Evolutionary conservation across 2,329 filamentous ascomycete genomes (phyloP).

Genomic region (Dactylellina parvicollis): DNA sequence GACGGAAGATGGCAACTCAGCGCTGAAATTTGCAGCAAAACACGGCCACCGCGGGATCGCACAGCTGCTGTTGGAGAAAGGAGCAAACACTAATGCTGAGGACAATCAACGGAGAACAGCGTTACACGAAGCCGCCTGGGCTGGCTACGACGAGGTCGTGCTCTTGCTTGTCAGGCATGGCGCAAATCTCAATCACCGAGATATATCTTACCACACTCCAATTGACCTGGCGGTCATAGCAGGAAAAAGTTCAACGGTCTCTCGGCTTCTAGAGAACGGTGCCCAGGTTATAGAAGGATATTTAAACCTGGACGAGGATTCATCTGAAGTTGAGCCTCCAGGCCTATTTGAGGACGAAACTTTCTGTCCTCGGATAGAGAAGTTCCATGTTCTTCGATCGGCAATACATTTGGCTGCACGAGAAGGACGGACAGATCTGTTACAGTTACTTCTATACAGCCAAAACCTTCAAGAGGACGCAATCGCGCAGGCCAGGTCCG

Average conservation of each 20-base stretch:
- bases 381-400: not conserved
- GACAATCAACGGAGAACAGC: not conserved
- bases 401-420: not conserved
- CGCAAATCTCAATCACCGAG: not conserved
- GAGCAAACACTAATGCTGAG: not conserved
- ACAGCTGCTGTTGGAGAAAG: not conserved
- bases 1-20: constrained; percentile 1
- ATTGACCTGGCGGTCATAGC: not conserved
- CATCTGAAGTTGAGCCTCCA: too few species aligned
- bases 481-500: too few species aligned
- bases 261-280: not conserved
- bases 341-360: too few species aligned
- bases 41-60: not conserved
- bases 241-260: not conserved
- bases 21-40: constrained; percentile 8
- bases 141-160: not conserved
- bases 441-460: not conserved
- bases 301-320: too few species aligned
- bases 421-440: not conserved
- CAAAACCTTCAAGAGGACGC: not conserved
- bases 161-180: not conserved
- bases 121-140: not conserved
- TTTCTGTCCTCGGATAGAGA: not conserved
- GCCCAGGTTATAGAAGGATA: too few species aligned
- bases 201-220: not conserved